Conservation (phyloP, 495 filamentous ascomycete genomes). For the Podospora anserina region DNA sequence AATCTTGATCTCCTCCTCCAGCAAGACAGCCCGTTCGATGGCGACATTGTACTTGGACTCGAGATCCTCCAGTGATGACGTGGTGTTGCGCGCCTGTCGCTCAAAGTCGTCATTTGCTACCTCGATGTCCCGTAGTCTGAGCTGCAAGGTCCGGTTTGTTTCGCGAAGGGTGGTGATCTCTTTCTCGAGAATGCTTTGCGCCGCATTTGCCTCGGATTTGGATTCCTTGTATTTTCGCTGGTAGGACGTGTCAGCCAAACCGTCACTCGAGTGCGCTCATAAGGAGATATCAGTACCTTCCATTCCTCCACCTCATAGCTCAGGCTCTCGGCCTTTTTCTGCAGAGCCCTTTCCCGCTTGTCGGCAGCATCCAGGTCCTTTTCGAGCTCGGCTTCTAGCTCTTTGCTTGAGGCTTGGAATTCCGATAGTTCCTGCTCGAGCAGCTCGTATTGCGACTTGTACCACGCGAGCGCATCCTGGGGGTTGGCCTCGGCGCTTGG, state of each 20-base stretch:
- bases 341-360: constrained; percentile 79
- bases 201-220: constrained; percentile 76
- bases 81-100: constrained; percentile 87
- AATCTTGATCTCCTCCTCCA: constrained; percentile 88
- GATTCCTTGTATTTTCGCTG: constrained; percentile 96
- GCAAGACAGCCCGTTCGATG: constrained; percentile 85
- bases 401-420: constrained; percentile 89
- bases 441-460: constrained; percentile 93
- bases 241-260: constrained; percentile 21
- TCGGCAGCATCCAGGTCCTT: constrained; percentile 95
- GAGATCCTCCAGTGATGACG: constrained; percentile 91
- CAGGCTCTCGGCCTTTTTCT: constrained; percentile 79
- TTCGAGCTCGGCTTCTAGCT: constrained; percentile 91
- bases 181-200: constrained; percentile 86
- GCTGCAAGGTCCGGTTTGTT: constrained; percentile 70
- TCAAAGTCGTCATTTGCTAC: constrained; percentile 98
- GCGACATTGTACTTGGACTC: constrained; percentile 95
- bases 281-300: constrained; percentile 65
- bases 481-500: constrained; percentile 54
- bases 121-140: constrained; percentile 88
- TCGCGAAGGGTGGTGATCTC: constrained; percentile 91
- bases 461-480: constrained; percentile 79
- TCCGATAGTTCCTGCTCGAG: constrained; percentile 88
- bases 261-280: constrained; percentile 1
- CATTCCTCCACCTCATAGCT: constrained; percentile 93